Evolutionary conservation across 2,329 filamentous ascomycete genomes (phyloP).

Genomic region (Chrysoporthe deuterocubensis): DNA sequence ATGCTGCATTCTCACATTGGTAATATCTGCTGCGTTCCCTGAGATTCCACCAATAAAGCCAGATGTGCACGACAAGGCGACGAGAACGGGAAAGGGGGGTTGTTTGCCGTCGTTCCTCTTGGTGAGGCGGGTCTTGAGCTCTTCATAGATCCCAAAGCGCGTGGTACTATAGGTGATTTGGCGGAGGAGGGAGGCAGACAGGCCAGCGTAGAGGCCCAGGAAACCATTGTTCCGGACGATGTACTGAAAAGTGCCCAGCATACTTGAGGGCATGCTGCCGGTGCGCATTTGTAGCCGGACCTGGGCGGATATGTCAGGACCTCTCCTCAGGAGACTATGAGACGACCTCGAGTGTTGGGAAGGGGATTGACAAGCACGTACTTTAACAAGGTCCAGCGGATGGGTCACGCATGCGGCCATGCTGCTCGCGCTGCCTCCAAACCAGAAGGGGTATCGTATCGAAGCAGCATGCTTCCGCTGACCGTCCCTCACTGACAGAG

Average conservation of each 20-base stretch:
- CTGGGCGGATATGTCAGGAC: conserved; percentile 45
- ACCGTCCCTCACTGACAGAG: conserved; percentile 12
- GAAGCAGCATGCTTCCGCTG: conserved; percentile 46
- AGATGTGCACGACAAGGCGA: conserved; percentile 80
- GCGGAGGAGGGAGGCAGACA: conserved; percentile 89
- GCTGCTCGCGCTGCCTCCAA: conserved; percentile 92
- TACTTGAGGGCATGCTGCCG: conserved; percentile 75
- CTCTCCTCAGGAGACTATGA: background rate
- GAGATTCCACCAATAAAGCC: conserved; percentile 88
- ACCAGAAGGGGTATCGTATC: conserved; percentile 83
- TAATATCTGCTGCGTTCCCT: conserved; percentile 92
- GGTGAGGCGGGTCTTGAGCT: conserved; percentile 76
- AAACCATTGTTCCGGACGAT: conserved; percentile 77
- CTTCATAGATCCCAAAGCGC: conserved; percentile 95
- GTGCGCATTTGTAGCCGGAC: conserved; percentile 87
- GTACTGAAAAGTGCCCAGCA: conserved; percentile 84
- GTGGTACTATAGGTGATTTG: conserved; percentile 97
- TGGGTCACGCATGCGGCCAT: conserved; percentile 92
- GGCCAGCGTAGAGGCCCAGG: conserved; percentile 84
- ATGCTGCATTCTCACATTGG: conserved; percentile 99
- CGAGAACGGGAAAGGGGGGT: conserved; percentile 75
- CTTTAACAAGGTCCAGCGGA: conserved; percentile 73
- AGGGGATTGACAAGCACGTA: background rate
- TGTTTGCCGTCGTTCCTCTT: conserved; percentile 42
- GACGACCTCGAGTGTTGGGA: background rate